phyloP scores from a whole-genome alignment of 768 basidiomycete genomes.

The Tricholoma furcatifolium region DNA sequence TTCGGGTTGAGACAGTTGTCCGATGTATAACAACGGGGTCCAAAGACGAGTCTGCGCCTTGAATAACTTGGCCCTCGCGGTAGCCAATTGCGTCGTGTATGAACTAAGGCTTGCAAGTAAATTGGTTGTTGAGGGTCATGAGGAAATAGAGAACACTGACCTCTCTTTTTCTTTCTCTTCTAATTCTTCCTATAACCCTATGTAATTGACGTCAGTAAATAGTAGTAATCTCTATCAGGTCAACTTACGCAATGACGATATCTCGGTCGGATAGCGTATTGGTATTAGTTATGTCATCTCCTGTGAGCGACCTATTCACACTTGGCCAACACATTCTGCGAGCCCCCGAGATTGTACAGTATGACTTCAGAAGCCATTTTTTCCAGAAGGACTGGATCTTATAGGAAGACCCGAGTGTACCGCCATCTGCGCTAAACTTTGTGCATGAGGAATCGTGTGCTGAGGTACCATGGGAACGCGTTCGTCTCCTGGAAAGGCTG shows the following conservation, averaged over 20 bases:
- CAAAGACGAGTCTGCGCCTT: not conserved
- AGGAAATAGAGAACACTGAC: not conserved
- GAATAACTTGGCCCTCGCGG: not conserved
- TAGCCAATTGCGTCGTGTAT: not conserved
- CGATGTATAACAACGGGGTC: not conserved
- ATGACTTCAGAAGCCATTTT: too few relatives aligned
- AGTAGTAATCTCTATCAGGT: not conserved
- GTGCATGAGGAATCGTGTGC: too few relatives aligned
- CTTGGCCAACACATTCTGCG: too few relatives aligned
- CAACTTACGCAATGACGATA: not conserved
- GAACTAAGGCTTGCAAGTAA: not conserved
- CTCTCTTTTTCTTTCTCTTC: not conserved
- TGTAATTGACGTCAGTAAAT: not conserved
- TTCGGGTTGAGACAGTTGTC: not conserved
- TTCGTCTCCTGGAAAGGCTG: constrained; percentile 28
- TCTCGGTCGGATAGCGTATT: not conserved
- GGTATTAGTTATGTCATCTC: too few relatives aligned
- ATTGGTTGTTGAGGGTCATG: not conserved
- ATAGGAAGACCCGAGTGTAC: too few relatives aligned
- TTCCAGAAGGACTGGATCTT: too few relatives aligned
- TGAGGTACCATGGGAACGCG: too few relatives aligned
- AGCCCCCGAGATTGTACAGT: too few relatives aligned
- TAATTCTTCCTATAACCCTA: not conserved
- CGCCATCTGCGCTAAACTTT: too few relatives aligned
- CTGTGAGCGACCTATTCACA: too few relatives aligned